These are phyloP conservation scores for Plasmodium gallinaceum DNA, from an alignment of 169 alveolate genomes.

Conservation along the genomic window DNA sequence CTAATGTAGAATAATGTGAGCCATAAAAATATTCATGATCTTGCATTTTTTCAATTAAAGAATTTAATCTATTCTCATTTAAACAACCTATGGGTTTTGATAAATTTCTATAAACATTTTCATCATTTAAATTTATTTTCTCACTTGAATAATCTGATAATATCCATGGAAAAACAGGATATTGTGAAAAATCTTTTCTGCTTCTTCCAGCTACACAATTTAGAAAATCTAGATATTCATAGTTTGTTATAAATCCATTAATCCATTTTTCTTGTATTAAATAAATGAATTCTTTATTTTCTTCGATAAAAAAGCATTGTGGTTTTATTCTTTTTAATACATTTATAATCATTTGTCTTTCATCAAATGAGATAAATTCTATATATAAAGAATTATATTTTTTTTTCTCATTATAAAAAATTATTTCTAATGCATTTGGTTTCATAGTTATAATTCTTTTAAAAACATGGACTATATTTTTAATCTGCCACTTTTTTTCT, in stretches of 20 bases:
- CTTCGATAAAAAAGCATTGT: slow-evolving; percentile 80
- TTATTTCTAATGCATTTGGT: slow-evolving; percentile 88
- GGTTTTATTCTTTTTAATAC: slow-evolving; percentile 79
- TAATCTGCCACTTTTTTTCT: slow-evolving; percentile 83
- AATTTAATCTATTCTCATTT: slow-evolving; percentile 87
- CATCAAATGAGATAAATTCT: slow-evolving; percentile 82
- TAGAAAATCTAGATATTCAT: slow-evolving; percentile 94
- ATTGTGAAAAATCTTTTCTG: slow-evolving; percentile 95
- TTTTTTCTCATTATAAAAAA: slow-evolving; percentile 85
- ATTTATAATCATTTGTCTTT: slow-evolving; percentile 84
- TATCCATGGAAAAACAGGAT: slow-evolving; percentile 99
- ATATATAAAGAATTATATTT: slow-evolving; percentile 85
- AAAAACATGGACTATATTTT: slow-evolving; percentile 83
- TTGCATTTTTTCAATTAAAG: slow-evolving; percentile 88
- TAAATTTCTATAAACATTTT: slow-evolving; percentile 90
- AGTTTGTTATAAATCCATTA: slow-evolving; percentile 93
- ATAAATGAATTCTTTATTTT: slow-evolving; percentile 82
- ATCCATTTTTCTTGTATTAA: slow-evolving; percentile 91
- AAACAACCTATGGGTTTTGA: slow-evolving; percentile 94
- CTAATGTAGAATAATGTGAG: slow-evolving; percentile 98
- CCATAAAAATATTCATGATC: slow-evolving; percentile 94
- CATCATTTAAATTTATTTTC: slow-evolving; percentile 80
- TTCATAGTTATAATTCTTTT: slow-evolving; percentile 86
- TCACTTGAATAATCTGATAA: slow-evolving; percentile 88
- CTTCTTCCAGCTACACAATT: slow-evolving; percentile 95